Evolutionary conservation across 2,329 filamentous ascomycete species (phyloP).

Genomic region (Hypoxylon sp.): DNA sequence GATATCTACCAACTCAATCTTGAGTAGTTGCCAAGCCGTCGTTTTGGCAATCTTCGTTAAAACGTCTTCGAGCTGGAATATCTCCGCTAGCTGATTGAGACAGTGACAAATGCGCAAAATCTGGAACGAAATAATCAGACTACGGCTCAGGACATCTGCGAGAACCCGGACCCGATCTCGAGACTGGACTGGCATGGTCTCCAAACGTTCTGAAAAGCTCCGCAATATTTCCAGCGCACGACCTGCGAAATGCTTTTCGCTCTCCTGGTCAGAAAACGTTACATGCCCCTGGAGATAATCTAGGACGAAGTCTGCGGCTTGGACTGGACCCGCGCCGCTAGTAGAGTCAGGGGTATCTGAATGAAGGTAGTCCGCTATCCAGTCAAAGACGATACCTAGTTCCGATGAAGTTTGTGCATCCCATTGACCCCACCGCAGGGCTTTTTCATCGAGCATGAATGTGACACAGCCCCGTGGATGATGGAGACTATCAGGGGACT

Average conservation of each 20-base stretch:
- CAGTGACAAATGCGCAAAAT: conserved; percentile 62
- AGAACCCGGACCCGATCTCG: conserved; percentile 51
- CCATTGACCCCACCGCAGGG: conserved; percentile 71
- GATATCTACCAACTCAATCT: conserved; percentile 61
- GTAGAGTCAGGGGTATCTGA: conserved; percentile 34
- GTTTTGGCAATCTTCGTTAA: conserved; percentile 61
- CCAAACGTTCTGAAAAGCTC: conserved; percentile 59
- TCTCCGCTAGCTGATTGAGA: conserved; percentile 54
- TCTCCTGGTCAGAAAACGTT: conserved; percentile 56
- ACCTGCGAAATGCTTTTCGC: conserved; percentile 60
- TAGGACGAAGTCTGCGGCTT: conserved; percentile 63
- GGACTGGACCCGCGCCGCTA: conserved; percentile 46
- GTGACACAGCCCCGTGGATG: conserved; percentile 55
- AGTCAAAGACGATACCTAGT: conserved; percentile 73
- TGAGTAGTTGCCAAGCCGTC: conserved; percentile 60
- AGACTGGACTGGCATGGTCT: conserved; percentile 42
- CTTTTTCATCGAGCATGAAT: conserved; percentile 65
- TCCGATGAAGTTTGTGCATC: conserved; percentile 72
- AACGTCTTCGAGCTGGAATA: conserved; percentile 65
- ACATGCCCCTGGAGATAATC: conserved; percentile 63
- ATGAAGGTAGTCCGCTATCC: conserved; percentile 64
- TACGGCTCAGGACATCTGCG: conserved; percentile 57
- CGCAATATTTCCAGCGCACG: conserved; percentile 62
- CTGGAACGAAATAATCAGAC: conserved; percentile 58
- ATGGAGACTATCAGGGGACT: conserved; percentile 51